These are phyloP conservation scores for Puccinia coronata DNA, from an alignment of 1,284 basidiomycete genomes.

Conservation along the genomic window DNA sequence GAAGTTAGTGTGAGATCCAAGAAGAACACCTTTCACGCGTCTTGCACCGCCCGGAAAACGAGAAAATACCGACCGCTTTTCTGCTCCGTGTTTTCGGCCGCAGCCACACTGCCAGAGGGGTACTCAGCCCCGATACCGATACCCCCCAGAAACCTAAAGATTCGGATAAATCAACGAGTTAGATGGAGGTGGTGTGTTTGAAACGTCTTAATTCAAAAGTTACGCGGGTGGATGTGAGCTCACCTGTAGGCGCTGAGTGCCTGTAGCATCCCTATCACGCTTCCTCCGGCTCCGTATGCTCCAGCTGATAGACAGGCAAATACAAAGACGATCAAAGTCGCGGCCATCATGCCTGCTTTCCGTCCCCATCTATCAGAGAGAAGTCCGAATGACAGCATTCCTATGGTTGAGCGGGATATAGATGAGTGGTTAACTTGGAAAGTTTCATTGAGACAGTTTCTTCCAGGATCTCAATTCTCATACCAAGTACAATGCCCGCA, in stretches of 20 bases:
- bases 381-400: conserved; percentile 62
- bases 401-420: background rate
- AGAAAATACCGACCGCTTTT: conserved; percentile 25
- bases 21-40: conserved; percentile 27
- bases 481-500: conserved; percentile 47
- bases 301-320: conserved; percentile 80
- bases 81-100: conserved; percentile 85
- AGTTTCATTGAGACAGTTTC: background rate
- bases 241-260: conserved; percentile 79
- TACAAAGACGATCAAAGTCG: conserved; percentile 73
- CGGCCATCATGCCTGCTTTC: conserved; percentile 84
- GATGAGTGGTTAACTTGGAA: background rate
- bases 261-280: conserved; percentile 69
- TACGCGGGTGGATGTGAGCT: background rate
- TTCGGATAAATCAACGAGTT: background rate
- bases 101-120: conserved; percentile 86
- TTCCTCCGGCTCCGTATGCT: conserved; percentile 75
- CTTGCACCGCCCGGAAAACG: conserved; percentile 38
- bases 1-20: conserved; percentile 69
- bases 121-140: conserved; percentile 77
- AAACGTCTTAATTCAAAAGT: conserved; percentile 66
- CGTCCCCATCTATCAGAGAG: conserved; percentile 82
- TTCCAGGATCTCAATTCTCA: background rate
- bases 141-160: conserved; percentile 56
- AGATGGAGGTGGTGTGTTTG: conserved; percentile 31